These are phyloP conservation scores for Colletotrichum plurivorum DNA, from an alignment of 2,329 filamentous ascomycete genomes.

Conservation along the genomic window DNA sequence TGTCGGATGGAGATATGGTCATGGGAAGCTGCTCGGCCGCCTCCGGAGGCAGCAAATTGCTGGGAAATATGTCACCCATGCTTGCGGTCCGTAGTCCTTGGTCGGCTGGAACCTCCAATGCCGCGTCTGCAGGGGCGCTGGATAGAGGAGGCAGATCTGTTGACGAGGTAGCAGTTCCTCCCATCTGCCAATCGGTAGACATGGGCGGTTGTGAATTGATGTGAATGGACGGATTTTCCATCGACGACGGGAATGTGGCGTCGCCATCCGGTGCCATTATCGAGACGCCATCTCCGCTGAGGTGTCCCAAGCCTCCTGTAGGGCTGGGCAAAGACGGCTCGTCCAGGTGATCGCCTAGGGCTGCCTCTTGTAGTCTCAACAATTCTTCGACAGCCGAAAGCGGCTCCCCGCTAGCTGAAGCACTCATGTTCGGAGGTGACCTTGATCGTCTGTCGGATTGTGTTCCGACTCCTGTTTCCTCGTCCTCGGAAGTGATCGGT, in stretches of 20 bases:
- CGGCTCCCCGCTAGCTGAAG: constrained; percentile 21
- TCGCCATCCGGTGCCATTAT: background rate
- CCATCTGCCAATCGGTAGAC: constrained; percentile 16
- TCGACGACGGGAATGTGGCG: constrained; percentile 15
- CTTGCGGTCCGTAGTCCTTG: constrained; percentile 30
- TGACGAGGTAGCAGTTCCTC: constrained; percentile 20
- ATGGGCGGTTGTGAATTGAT: constrained; percentile 35
- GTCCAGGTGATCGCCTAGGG: constrained; percentile 7
- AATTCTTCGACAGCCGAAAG: constrained; percentile 37
- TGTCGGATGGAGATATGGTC: constrained; percentile 56
- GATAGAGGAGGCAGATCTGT: constrained; percentile 28
- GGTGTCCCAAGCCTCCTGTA: background rate
- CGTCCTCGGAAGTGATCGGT: constrained; percentile 10
- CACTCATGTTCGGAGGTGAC: constrained; percentile 17
- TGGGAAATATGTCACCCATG: constrained; percentile 38
- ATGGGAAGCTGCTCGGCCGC: constrained; percentile 44
- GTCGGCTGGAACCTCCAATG: background rate
- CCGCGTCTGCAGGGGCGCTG: constrained; percentile 11
- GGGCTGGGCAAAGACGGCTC: constrained; percentile 16
- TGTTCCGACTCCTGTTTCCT: background rate
- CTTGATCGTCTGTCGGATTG: background rate
- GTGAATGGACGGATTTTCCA: constrained; percentile 22
- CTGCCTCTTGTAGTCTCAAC: constrained; percentile 33
- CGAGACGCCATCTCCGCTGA: background rate
- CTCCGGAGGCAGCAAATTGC: constrained; percentile 42